Evolutionary conservation across 805 yeast species (phyloP).

Genomic region (Candida adriatica): DNA sequence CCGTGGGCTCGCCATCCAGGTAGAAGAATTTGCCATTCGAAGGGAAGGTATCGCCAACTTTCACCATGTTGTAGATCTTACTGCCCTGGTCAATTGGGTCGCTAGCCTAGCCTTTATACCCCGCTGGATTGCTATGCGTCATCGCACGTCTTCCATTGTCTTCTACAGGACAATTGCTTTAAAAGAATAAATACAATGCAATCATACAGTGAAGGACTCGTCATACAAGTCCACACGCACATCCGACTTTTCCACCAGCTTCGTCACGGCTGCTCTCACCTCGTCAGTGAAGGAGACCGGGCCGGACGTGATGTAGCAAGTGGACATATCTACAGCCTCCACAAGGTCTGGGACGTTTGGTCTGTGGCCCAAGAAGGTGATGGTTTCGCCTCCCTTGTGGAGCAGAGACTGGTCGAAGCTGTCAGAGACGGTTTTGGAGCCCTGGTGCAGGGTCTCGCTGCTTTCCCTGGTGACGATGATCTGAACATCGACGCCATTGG

Average conservation of each 20-base stretch:
- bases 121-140: too few species aligned
- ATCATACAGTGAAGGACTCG: constrained; percentile 24
- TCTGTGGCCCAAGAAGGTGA: constrained; percentile 8
- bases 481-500: constrained; percentile 19
- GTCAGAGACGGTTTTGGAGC: constrained; percentile 1
- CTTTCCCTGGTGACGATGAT: constrained; percentile 15
- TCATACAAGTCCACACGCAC: constrained; percentile 27
- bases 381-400: background rate
- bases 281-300: constrained; percentile 53
- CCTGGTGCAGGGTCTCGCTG: background rate
- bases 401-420: background rate
- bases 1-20: constrained; percentile 23
- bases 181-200: background rate
- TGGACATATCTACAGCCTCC: constrained; percentile 27
- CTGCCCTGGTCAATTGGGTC: too few species aligned
- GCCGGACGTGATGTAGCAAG: constrained; percentile 55
- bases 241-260: constrained; percentile 26
- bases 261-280: constrained; percentile 40
- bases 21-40: constrained; percentile 25
- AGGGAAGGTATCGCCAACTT: constrained; percentile 8
- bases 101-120: too few species aligned
- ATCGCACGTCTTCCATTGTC: too few species aligned
- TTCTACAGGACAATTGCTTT: too few species aligned
- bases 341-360: constrained; percentile 12
- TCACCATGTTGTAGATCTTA: constrained; percentile 2